Conservation (phyloP, 352 stramenopile species). For the Pythium aristosporum region DNA sequence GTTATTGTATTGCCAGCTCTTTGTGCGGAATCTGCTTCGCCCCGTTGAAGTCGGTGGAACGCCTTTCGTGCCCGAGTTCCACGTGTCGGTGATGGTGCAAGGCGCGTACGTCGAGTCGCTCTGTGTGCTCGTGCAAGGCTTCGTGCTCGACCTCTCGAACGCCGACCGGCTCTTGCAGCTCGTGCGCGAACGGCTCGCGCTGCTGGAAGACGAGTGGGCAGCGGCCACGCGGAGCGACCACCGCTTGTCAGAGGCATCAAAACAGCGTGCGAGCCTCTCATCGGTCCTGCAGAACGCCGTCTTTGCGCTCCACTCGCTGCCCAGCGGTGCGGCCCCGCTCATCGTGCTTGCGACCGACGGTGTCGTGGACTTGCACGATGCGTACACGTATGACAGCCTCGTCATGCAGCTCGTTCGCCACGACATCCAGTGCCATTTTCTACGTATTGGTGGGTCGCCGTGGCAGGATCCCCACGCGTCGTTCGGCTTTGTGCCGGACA, state of each 20-base stretch:
- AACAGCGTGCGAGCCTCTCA: constrained; percentile 49
- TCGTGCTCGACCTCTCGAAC: constrained; percentile 67
- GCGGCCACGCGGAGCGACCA: not conserved
- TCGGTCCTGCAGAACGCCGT: constrained; percentile 84
- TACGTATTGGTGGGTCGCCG: constrained; percentile 58
- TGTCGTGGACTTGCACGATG: constrained; percentile 76
- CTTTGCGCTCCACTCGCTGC: constrained; percentile 86
- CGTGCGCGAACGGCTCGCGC: constrained; percentile 68
- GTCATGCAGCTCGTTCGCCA: constrained; percentile 89
- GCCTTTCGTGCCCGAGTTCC: constrained; percentile 62
- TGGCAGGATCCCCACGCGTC: constrained; percentile 57
- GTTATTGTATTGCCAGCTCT: constrained; percentile 46
- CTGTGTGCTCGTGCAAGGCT: constrained; percentile 80
- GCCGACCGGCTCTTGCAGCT: constrained; percentile 55
- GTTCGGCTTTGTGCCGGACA: constrained; percentile 86
- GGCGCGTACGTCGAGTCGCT: constrained; percentile 75
- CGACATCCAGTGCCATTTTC: constrained; percentile 84
- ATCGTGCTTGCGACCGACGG: constrained; percentile 86
- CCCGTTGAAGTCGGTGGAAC: constrained; percentile 53
- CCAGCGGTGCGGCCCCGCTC: constrained; percentile 65
- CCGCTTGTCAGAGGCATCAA: not conserved
- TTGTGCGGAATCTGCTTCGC: constrained; percentile 63
- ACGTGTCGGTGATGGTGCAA: constrained; percentile 83
- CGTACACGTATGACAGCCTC: constrained; percentile 82
- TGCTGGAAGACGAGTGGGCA: constrained; percentile 86